Evolutionary conservation across 2,329 filamentous ascomycete species (phyloP), one percentile per base, ranked within the genome.

Genomic region (Metarhizium brunneum): DNA sequence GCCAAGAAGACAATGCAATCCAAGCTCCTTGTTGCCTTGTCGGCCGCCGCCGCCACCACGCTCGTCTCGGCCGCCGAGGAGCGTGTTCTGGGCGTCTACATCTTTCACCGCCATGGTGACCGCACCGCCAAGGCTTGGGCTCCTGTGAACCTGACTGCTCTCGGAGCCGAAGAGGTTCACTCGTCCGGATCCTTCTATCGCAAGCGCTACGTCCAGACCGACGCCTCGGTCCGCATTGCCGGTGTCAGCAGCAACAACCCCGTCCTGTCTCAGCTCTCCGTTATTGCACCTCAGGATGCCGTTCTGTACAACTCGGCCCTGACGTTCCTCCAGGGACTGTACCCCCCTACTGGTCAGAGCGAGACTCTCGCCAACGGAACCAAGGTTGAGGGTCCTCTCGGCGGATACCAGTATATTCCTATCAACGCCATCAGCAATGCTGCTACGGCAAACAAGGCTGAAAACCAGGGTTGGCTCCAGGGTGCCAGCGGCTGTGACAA

Each of bases 21-120:
- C 62, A 75, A 74, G 58, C 64, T 71, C 29, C 58, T 76, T 56
- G 62, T 77, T 56, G 61, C 64, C 48, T 18, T 56, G 35, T 47
- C 54, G 13, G 49, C 54, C 10, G 50, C 43, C 42, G 14, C 30
- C 25, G 52, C 65, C 42, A 47, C 48, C 25, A 40, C 56, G 32
- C 57, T 58, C 36, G 58, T 56, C 48, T 56, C 62, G 47, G 59
- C 75, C 58, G 68, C 74, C 47, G 64, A 73, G 20, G 88, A 95
- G 74, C 88, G 85, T 0, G 77, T 94, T 32, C 78, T 95, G 16
- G 91, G 90, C 53, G 84, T 86, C 49, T 94, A 92, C 71, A 84
- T 96, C 71, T 95, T 95, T 76, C 84, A 90, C 63, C 87, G 92
- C 49, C 92, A 96, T 73, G 92, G 92, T 56, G 92, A 96, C 71